Evolutionary conservation across 1,139 yeast species (phyloP), one percentile per base, ranked within the genome.

Genomic region (Casaregolazyma suthepensis): DNA sequence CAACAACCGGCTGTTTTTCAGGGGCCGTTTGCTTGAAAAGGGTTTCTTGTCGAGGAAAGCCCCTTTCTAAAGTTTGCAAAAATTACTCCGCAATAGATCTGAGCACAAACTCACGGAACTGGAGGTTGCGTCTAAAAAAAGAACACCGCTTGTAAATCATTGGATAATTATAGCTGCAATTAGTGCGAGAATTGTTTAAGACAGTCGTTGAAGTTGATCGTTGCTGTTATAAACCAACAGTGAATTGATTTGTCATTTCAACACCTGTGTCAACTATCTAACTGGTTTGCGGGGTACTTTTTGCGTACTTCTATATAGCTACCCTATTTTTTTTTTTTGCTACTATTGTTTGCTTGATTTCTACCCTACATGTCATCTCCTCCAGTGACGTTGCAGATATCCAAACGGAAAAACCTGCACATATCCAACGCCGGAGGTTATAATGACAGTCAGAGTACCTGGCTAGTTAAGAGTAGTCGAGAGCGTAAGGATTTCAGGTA

Each of bases 331-430:
- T 15, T 23, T 17, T 37, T 37, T 44, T 29, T 19, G 38, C 17
- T 17, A 5, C 12, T 35, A 35, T 26, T 17, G 20, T 12, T 4
- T 43, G 15, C 45, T 17, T 17, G 20, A 17, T 4, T 43, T 20
- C 45, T 17, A 53, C 46, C 46, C 38, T 45, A 20, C 35, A 47
- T 42, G 46, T 52, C 45, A 26, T 49, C 52, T 19, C 46, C 46
- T 10, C 47, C 49, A n/a, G 49, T 45, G 46, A 46, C 53, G 22
- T 45, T 51, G 45, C 50, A 45, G 37, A 49, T 49, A 26, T 49
- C 52, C 23, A 49, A 49, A 46, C 52, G 52, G 43, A 49, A 43
- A 31, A 49, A 49, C 31, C 52, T 49, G 47, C 45, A 43, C 18
- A 42, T 49, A 19, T 26, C 45, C 20, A 43, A 43, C 37, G 29